Percentiles rank a stretch among this genome's conserved stretches.
Evolutionary conservation across 345 rosid species (phyloP).

Genomic region (Eucalyptus marginata): DNA sequence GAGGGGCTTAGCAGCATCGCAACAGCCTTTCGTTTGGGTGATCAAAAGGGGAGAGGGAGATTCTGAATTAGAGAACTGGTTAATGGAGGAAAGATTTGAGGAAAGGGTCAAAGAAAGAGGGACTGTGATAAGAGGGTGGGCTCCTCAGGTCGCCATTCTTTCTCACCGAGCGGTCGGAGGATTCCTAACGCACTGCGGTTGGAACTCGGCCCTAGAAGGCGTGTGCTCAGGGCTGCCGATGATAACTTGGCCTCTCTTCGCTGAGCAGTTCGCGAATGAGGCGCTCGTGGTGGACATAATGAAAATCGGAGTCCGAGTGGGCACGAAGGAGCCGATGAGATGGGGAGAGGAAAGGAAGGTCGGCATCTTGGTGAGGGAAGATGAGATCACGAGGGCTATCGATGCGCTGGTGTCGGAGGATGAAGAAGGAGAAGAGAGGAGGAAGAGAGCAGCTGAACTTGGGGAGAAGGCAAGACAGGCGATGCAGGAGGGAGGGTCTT

Average conservation of each 20-base stretch:
- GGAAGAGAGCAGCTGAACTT: conserved; percentile 27
- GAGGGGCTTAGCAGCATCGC: conserved; percentile 49
- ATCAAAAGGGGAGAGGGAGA: conserved; percentile 26
- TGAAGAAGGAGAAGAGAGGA: conserved; percentile 32
- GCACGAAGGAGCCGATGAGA: conserved; percentile 46
- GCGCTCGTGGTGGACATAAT: conserved; percentile 50
- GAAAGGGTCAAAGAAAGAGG: conserved; percentile 54
- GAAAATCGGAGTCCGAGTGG: conserved; percentile 64
- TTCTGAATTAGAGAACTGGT: conserved; percentile 44
- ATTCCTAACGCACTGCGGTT: conserved; percentile 77
- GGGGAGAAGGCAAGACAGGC: conserved; percentile 31
- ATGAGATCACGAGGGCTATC: conserved; percentile 27
- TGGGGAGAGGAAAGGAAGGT: conserved; percentile 72
- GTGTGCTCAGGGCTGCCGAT: conserved; percentile 48
- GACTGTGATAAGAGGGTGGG: conserved; percentile 64
- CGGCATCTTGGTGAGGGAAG: conserved; percentile 50
- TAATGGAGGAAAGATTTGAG: conserved; percentile 25
- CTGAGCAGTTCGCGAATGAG: conserved; percentile 77
- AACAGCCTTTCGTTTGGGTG: conserved; percentile 67
- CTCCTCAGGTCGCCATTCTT: conserved; percentile 67
- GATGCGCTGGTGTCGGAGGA: conserved; percentile 28
- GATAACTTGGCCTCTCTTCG: conserved; percentile 75
- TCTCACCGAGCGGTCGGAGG: conserved; percentile 61
- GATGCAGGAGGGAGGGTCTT: conserved; percentile 47
- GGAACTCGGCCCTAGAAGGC: conserved; percentile 80